Conservation (phyloP, 192 early-diverging fungal genomes). For the Rhizophagus clarus region DNA sequence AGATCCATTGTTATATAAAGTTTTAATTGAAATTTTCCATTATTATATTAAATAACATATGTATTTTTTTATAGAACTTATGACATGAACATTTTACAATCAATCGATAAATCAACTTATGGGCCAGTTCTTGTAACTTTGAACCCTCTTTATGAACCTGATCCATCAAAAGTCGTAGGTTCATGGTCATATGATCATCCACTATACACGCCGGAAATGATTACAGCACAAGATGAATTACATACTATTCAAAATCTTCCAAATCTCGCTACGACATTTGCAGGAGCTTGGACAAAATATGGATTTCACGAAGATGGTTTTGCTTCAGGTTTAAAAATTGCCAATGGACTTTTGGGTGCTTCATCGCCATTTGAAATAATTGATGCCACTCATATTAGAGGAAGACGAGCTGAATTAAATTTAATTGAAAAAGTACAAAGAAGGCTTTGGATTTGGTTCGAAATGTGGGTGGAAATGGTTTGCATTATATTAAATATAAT, state of each 20-base stretch:
- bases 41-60: conserved; percentile 31
- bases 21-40: background rate
- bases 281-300: conserved; percentile 70
- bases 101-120: conserved; percentile 43
- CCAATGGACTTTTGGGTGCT: conserved; percentile 52
- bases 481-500: background rate
- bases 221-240: conserved; percentile 53
- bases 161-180: conserved; percentile 42
- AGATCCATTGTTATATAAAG: background rate
- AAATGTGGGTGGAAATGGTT: background rate
- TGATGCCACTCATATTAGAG: conserved; percentile 30
- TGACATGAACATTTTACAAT: conserved; percentile 67
- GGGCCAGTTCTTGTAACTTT: conserved; percentile 62
- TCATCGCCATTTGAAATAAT: conserved; percentile 32
- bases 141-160: conserved; percentile 58
- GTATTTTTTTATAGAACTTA: conserved; percentile 53
- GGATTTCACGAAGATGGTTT: conserved; percentile 69
- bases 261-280: conserved; percentile 41
- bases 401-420: conserved; percentile 6
- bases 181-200: conserved; percentile 59
- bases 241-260: conserved; percentile 51
- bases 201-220: conserved; percentile 39
- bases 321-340: conserved; percentile 60
- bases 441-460: conserved; percentile 3
- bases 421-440: background rate